Evolutionary conservation across 108 stramenopile genomes (phyloP).

Genomic region (Parietichytrium sp.): DNA sequence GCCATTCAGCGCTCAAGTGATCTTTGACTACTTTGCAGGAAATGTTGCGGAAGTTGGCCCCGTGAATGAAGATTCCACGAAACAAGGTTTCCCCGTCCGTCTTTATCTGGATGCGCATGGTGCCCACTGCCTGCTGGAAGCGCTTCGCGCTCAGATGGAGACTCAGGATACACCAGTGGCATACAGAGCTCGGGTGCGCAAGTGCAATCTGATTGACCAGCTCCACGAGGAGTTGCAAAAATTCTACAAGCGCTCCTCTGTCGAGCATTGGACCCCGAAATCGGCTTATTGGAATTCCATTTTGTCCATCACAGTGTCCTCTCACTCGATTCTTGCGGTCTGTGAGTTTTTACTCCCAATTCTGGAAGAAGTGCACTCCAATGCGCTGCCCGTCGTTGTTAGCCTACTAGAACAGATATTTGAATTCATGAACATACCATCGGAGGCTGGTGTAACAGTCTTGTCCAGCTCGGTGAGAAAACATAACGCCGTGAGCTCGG

Average conservation of each 20-base stretch:
- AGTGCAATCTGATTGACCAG: conserved; percentile 27
- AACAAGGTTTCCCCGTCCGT: too few relatives aligned
- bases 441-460: background rate
- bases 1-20: too few relatives aligned
- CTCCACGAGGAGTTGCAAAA: background rate
- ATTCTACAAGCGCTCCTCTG: background rate
- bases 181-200: conserved; percentile 20
- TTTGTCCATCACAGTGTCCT: background rate
- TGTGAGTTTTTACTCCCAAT: background rate
- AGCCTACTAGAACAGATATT: conserved; percentile 4
- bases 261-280: background rate
- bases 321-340: background rate
- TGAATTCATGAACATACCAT: background rate
- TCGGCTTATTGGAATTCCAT: background rate
- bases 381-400: background rate
- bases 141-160: background rate
- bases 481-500: background rate
- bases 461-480: too few relatives aligned
- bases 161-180: background rate
- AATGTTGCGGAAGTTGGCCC: too few relatives aligned
- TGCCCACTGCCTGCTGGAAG: background rate
- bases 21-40: too few relatives aligned
- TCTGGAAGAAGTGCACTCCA: background rate
- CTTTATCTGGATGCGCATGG: background rate
- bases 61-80: too few relatives aligned